Evolutionary conservation across 2,329 filamentous ascomycete species (phyloP), one percentile per base, ranked within the genome.

Genomic region (Camptophora hylomeconis): DNA sequence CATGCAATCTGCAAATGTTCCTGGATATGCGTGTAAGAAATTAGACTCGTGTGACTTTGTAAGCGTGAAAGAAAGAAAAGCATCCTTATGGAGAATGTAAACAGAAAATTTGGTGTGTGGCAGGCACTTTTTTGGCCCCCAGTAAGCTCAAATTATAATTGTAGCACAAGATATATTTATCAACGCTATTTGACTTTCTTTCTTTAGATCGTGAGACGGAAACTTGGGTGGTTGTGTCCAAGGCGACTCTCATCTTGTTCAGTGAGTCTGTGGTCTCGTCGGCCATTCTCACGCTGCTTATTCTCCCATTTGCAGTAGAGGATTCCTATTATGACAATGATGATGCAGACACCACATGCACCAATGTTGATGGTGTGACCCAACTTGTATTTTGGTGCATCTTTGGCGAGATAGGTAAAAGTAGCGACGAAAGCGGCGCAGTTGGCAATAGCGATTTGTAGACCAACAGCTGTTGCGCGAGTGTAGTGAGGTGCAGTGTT

Each of bases 371-470:
- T 56, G 5, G 54, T 49, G 39, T 62, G 56, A 2, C 56, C 58
- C 0, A 52, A 49, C 5, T 38, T 45, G 30, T 58, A 60, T 9
- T 51, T 36, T 2, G 57, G 55, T 10, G 51, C 53, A 42, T 63
- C 58, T 32, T 49, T 40, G n/a, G 46, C 40, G 3, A 64, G 45
- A 8, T 31, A 38, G 5, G 37, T 41, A 30, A 41, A 35, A 9
- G 65, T 69, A 0, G 74, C 69, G 2, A 79, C 72, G 41, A 79
- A 76, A 0, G 74, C 75, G 26, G 73, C 73, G 7, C 63, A 68
- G 38, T 80, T 80, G 1, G 73, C 75, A 41, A 79, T 68, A 2
- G 68, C 67, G 15, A 79, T 56, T 49, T 80, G 75, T 41, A 79
- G 43, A 0, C 68, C 30, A 9, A 48, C 35, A 5, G 24, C 31